Evolutionary conservation across 2,329 filamentous ascomycete genomes (phyloP).

Genomic region (Dothidotthia symphoricarpi): DNA sequence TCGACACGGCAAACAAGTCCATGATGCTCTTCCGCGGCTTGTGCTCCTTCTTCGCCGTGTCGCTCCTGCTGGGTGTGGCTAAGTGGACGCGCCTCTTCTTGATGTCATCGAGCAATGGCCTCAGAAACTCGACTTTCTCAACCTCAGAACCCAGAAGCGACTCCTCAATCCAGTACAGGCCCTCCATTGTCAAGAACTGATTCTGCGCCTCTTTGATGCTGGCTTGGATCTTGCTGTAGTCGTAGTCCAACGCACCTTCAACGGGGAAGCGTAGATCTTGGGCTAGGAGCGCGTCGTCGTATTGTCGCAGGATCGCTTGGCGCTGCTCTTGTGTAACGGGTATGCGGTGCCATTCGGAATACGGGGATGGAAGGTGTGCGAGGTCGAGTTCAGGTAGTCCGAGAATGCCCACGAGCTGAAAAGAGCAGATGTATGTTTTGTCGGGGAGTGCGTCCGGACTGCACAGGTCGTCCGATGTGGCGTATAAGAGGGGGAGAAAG

Average conservation of each 20-base stretch:
- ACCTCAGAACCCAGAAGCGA: slow-evolving; percentile 26
- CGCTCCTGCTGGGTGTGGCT: slow-evolving; percentile 15
- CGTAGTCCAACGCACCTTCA: slow-evolving; percentile 40
- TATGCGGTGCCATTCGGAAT: slow-evolving; percentile 39
- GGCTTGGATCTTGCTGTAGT: slow-evolving; percentile 38
- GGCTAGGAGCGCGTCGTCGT: slow-evolving; percentile 41
- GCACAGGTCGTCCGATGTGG: slow-evolving; percentile 32
- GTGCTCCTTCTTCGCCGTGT: slow-evolving; percentile 25
- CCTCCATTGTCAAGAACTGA: slow-evolving; percentile 40
- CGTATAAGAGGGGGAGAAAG: slow-evolving; percentile 41
- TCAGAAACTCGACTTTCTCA: slow-evolving; percentile 30
- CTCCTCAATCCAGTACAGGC: slow-evolving; percentile 41
- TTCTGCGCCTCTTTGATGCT: slow-evolving; percentile 37
- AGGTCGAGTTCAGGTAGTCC: slow-evolving; percentile 43
- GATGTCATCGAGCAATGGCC: slow-evolving; percentile 31
- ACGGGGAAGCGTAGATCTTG: slow-evolving; percentile 41
- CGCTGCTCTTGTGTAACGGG: slow-evolving; percentile 36
- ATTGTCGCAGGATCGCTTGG: slow-evolving; percentile 38
- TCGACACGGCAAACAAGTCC: slow-evolving; percentile 28
- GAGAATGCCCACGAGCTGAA: slow-evolving; percentile 43
- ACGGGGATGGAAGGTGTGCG: slow-evolving; percentile 30
- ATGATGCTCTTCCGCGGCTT: slow-evolving; percentile 40
- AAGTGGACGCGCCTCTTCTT: slow-evolving; percentile 30
- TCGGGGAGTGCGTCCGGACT: slow-evolving; percentile 14
- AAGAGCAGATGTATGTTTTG: slow-evolving; percentile 41